phyloP scores from a whole-genome alignment of 2,329 filamentous ascomycete species.

The Tolypocladium inflatum region DNA sequence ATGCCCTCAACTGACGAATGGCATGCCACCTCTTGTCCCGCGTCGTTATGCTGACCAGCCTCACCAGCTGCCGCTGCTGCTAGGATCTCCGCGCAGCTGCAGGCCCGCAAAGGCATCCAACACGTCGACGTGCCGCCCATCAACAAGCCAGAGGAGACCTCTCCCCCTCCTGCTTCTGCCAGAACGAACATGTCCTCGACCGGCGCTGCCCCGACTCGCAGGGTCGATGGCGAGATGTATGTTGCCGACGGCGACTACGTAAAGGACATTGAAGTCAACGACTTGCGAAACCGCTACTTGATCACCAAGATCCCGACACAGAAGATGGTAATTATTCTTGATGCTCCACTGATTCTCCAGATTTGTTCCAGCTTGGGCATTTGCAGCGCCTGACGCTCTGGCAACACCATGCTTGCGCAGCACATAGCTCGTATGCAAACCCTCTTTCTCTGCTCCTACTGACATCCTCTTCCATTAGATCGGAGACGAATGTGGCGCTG shows the following conservation, averaged over 20 bases:
- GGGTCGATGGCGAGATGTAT: conserved; percentile 81
- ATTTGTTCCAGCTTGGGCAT: conserved; percentile 24
- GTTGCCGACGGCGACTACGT: conserved; percentile 96
- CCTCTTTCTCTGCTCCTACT: conserved; percentile 82
- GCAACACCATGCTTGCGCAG: conserved; percentile 61
- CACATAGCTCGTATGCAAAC: conserved; percentile 51
- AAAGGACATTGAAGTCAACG: conserved; percentile 98
- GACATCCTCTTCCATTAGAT: conserved; percentile 91
- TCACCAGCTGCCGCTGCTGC: conserved; percentile 73
- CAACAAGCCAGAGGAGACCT: conserved; percentile 42
- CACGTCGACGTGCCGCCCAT: conserved; percentile 85
- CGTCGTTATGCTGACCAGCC: conserved; percentile 7
- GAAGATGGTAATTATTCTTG: conserved; percentile 93
- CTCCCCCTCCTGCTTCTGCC: conserved; percentile 15
- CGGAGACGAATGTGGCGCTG: conserved; percentile 98
- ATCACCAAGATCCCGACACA: conserved; percentile 95
- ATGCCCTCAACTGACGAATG: too few species aligned
- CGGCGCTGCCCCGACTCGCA: conserved; percentile 30
- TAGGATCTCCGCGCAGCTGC: conserved; percentile 72
- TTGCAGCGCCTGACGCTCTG: conserved; percentile 33
- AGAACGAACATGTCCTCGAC: conserved; percentile 23
- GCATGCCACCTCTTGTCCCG: neutral
- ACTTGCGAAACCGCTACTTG: conserved; percentile 91
- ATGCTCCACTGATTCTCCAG: conserved; percentile 26
- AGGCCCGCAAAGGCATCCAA: conserved; percentile 81